Conservation (phyloP, 352 stramenopile genomes). For the Globisporangium uncinulatum region DNA sequence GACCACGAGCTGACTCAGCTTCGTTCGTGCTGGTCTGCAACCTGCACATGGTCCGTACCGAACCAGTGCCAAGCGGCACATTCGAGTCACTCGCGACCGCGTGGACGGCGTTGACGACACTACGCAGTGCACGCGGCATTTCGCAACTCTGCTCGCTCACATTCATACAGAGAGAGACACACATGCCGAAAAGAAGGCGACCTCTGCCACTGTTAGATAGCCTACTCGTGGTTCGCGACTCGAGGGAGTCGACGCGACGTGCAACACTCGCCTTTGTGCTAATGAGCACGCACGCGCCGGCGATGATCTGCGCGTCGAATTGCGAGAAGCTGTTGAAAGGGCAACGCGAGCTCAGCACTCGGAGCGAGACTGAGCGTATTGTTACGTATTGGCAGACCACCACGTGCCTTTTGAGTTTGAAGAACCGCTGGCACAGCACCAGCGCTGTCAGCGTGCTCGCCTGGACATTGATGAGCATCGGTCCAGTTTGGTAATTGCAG, state of each 20-base stretch:
- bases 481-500: too few relatives aligned
- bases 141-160: constrained; percentile 27
- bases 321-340: constrained; percentile 9
- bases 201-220: too few relatives aligned
- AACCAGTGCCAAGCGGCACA: constrained; percentile 25
- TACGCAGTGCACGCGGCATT: constrained; percentile 35
- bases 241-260: background rate
- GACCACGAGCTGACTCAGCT: background rate
- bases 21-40: background rate
- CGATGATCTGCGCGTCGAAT: constrained; percentile 16
- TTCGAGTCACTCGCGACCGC: constrained; percentile 21
- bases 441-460: constrained; percentile 14
- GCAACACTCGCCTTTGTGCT: constrained; percentile 11
- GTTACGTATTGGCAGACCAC: too few relatives aligned
- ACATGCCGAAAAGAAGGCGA: too few relatives aligned
- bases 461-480: background rate
- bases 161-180: background rate
- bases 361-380: background rate
- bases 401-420: constrained; percentile 18
- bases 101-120: constrained; percentile 47
- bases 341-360: background rate
- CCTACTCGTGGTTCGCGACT: too few relatives aligned
- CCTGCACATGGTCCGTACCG: constrained; percentile 12
- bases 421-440: constrained; percentile 14
- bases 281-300: constrained; percentile 15